A percentile compares a stretch with the other conserved stretches of the same genome.
Conservation (phyloP, 257 asterid genomes). For the Gentiana dahurica region DNA sequence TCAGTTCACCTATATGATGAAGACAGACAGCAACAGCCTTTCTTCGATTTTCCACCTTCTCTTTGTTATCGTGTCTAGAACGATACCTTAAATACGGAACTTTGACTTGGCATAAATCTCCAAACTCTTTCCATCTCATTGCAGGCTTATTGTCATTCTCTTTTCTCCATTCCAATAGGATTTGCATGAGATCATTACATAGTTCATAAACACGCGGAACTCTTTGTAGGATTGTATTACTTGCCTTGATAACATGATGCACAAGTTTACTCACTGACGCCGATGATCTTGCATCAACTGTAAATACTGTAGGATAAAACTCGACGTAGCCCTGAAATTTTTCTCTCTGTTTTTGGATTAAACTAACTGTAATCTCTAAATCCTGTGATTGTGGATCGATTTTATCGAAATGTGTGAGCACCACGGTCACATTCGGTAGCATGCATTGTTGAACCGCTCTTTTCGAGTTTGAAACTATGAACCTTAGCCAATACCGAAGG, state of each 20-base stretch:
- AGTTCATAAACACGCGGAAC: conserved; percentile 74
- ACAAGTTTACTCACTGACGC: conserved; percentile 61
- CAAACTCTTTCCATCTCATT: conserved; percentile 72
- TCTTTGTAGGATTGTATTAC: conserved; percentile 51
- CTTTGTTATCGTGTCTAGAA: conserved; percentile 49
- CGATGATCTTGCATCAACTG: conserved; percentile 86
- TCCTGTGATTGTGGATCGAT: conserved; percentile 38
- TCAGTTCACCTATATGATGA: conserved; percentile 73
- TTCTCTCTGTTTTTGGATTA: conserved; percentile 46
- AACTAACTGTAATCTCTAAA: conserved; percentile 29
- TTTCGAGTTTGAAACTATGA: conserved; percentile 58
- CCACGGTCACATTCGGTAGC: conserved; percentile 70
- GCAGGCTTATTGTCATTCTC: conserved; percentile 57
- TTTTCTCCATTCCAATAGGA: conserved; percentile 49
- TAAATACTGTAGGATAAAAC: conserved; percentile 68
- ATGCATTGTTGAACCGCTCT: conserved; percentile 67
- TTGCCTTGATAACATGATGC: conserved; percentile 48
- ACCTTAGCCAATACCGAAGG: conserved; percentile 70
- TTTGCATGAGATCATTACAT: conserved; percentile 46
- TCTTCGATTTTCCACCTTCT: conserved; percentile 60
- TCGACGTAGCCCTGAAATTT: conserved; percentile 56
- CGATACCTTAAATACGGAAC: conserved; percentile 58
- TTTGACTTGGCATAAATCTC: conserved; percentile 70
- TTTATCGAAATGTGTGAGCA: conserved; percentile 68
- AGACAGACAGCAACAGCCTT: conserved; percentile 54